These are phyloP conservation scores for Tolypocladium nubicola DNA, from an alignment of 2,329 filamentous ascomycete species.

Conservation along the genomic window DNA sequence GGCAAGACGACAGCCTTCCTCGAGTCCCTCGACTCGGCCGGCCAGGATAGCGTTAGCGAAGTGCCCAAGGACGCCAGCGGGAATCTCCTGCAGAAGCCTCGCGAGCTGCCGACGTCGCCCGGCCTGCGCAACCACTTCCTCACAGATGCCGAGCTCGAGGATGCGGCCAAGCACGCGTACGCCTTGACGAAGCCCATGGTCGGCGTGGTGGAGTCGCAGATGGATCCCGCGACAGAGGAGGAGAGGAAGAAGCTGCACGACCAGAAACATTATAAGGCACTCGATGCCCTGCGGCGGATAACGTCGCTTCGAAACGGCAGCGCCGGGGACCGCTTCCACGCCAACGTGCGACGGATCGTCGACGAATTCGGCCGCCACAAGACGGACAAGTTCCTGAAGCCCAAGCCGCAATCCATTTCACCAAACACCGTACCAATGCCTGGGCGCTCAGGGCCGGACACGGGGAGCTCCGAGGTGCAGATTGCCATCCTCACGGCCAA, in stretches of 20 bases:
- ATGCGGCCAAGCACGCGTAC: constrained; percentile 57
- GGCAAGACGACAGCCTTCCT: constrained; percentile 75
- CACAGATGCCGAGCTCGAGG: constrained; percentile 52
- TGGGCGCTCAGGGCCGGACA: constrained; percentile 73
- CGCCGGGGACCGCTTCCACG: constrained; percentile 65
- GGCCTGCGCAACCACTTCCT: constrained; percentile 68
- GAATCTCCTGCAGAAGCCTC: constrained; percentile 26
- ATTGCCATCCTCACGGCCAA: constrained; percentile 91
- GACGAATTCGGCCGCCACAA: constrained; percentile 83
- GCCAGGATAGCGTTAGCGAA: constrained; percentile 29
- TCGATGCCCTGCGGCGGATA: constrained; percentile 71
- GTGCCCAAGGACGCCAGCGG: constrained; percentile 30
- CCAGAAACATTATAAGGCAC: constrained; percentile 52
- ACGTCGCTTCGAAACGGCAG: constrained; percentile 66
- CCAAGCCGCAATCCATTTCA: constrained; percentile 41
- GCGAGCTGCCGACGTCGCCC: constrained; percentile 33
- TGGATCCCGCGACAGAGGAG: constrained; percentile 30
- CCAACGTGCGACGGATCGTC: constrained; percentile 77
- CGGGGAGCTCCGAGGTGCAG: constrained; percentile 94
- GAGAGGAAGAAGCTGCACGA: constrained; percentile 33
- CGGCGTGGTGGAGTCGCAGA: constrained; percentile 21
- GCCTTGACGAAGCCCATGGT: constrained; percentile 50
- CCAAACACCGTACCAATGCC: constrained; percentile 29
- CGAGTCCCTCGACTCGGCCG: constrained; percentile 63
- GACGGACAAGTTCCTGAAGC: constrained; percentile 62